Evolutionary conservation across 257 asterid species (phyloP).

Genomic region (Lithospermum erythrorhizon): DNA sequence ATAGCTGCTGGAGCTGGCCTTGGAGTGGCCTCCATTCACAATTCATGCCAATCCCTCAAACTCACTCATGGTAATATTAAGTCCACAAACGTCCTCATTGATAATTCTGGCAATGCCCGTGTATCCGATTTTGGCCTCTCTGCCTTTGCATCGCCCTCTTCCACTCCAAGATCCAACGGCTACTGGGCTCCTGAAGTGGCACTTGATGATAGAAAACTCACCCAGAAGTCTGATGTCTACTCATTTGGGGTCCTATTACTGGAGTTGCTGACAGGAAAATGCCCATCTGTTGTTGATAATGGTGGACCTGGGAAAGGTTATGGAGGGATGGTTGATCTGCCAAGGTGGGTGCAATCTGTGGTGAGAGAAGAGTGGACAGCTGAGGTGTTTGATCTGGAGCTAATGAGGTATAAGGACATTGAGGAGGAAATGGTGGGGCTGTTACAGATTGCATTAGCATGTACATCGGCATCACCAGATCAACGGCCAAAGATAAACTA

Average conservation of each 20-base stretch:
- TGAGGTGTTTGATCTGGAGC: conserved; percentile 93
- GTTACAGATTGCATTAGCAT: conserved; percentile 77
- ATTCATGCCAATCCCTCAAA: conserved; percentile 48
- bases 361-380: conserved; percentile 99
- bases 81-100: conserved; percentile 76
- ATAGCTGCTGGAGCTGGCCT: conserved; percentile 78
- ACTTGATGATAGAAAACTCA: conserved; percentile 44
- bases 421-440: conserved; percentile 97
- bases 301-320: conserved; percentile 36
- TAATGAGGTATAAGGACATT: conserved; percentile 86
- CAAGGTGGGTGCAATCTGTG: conserved; percentile 96
- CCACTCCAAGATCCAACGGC: conserved; percentile 51
- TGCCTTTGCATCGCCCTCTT: conserved; percentile 37
- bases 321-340: conserved; percentile 58
- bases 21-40: conserved; percentile 66
- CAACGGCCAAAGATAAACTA: conserved; percentile 64
- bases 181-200: conserved; percentile 74
- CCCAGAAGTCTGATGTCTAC: conserved; percentile 66
- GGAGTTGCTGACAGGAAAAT: conserved; percentile 84
- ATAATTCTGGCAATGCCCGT: conserved; percentile 45
- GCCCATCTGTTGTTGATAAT: conserved; percentile 49
- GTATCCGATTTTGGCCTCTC: conserved; percentile 82
- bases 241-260: conserved; percentile 75
- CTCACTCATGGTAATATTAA: conserved; percentile 86
- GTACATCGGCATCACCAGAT: conserved; percentile 51